Base-by-base conservation (phyloP, 2,329 filamentous ascomycete species). In the Phoma sp. region DNA sequence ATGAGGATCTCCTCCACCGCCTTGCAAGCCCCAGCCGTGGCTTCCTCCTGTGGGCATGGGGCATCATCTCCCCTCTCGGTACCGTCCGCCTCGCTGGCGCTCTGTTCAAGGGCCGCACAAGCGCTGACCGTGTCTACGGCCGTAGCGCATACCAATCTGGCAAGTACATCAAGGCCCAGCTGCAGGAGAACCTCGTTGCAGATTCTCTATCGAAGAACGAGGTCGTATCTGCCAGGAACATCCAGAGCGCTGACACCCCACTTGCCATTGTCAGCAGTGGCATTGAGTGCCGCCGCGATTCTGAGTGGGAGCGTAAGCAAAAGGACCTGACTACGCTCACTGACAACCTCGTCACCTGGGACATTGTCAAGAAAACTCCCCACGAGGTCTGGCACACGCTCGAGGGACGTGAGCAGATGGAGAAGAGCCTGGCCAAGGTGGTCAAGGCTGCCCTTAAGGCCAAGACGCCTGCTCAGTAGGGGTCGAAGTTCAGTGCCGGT, bases 121-220 rank as follows among this genome's bases (percentile, higher is more conserved):
- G 90, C 33, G 86, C 89, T 71, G 94, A 98, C 73, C 88, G 95
- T 9, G 87, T 96, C 10, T 96, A 90, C 75, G 95, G 95, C 12
- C 84, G 86, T 39, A 86, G 87, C 5, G 86, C 92, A 0, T 89
- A 92, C 70, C 91, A 96, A 75, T 83, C 82, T 22, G 91, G 90
- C 58, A 96, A 93, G 73, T 88, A 85, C 73, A 88, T 97, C 74
- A 96, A 96, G 74, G 90, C 92, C 4, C 91, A 93, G 76, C 81
- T 99, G 51, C 95, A 99, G 76, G 95, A 99, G 78, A 94, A 89
- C 62, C 82, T 98, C 1, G 92, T 97, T 29, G 93, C 93, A 0
- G 85, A 88, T 62, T 91, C 90, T 0, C 85, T 98, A 63, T 92
- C 92, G 13, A 89, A 88, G 74, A 90, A 90, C 31, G 95, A 99